phyloP scores from a whole-genome alignment of 1,139 yeast genomes.

The Pichia sp. region DNA sequence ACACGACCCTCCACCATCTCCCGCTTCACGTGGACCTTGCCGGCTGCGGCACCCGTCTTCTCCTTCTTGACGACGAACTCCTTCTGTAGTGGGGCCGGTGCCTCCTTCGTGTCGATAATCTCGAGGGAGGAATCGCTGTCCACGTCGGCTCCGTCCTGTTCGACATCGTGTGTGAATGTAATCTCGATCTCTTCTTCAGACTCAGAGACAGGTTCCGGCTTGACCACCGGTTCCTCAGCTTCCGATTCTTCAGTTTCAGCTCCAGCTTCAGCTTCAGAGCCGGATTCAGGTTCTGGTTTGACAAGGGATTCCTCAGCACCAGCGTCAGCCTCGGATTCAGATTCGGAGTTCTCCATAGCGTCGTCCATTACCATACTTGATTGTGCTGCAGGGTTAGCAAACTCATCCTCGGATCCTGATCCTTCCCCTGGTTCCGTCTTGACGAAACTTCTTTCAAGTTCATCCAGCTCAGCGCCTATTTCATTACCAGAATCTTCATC shows the following conservation, averaged over 20 bases:
- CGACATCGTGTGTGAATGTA: background rate
- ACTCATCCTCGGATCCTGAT: background rate
- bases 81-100: no score
- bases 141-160: background rate
- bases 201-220: no score
- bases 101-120: background rate
- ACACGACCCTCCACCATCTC: background rate
- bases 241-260: background rate
- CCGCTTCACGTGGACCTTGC: no score
- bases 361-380: conserved; percentile 1
- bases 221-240: no score
- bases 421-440: no score
- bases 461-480: no score
- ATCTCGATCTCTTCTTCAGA: no score
- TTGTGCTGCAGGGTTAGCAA: conserved; percentile 1
- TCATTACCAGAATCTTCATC: conserved; percentile 7
- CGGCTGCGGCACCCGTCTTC: background rate
- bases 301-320: no score
- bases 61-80: background rate
- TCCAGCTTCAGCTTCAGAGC: background rate
- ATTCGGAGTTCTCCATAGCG: background rate
- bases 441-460: background rate
- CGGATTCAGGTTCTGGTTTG: background rate
- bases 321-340: background rate
- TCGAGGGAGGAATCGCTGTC: conserved; percentile 1